These are phyloP conservation scores for Diaporthe helianthi DNA, from an alignment of 2,329 filamentous ascomycete species.

Conservation along the genomic window DNA sequence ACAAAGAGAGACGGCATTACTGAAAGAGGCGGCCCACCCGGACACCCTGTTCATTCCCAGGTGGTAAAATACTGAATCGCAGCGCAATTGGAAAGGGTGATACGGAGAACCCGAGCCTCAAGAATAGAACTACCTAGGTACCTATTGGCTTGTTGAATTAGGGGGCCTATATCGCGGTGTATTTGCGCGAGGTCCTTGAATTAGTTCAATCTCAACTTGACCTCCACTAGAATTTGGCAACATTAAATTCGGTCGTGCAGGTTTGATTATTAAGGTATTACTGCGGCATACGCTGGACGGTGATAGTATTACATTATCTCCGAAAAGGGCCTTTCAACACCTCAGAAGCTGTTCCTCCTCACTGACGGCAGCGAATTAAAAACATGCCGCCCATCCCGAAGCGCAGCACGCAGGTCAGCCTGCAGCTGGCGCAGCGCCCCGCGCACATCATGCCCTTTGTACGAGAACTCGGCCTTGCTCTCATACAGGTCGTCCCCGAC, in stretches of 20 bases:
- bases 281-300: too few species aligned
- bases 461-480: conserved; percentile 4
- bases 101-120: too few species aligned
- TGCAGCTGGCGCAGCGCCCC: not conserved
- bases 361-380: not conserved
- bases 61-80: accelerated
- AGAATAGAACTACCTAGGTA: too few species aligned
- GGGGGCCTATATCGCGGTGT: too few species aligned
- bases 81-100: not conserved
- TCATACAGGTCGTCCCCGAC: not conserved
- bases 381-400: conserved; percentile 22
- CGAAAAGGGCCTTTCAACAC: not conserved
- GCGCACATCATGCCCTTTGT: not conserved
- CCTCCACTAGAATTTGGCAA: too few species aligned
- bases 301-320: not conserved
- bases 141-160: too few species aligned
- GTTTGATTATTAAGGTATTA: not conserved
- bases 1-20: not conserved
- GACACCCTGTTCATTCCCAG: accelerated
- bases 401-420: conserved; percentile 4
- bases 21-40: not conserved
- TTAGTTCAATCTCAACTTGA: too few species aligned
- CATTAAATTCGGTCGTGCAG: too few species aligned
- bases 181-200: too few species aligned
- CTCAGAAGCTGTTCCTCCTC: conserved; percentile 21